These are phyloP conservation scores for Sergeia podlipaevii DNA, from an alignment of 208 protist species.

Conservation along the genomic window DNA sequence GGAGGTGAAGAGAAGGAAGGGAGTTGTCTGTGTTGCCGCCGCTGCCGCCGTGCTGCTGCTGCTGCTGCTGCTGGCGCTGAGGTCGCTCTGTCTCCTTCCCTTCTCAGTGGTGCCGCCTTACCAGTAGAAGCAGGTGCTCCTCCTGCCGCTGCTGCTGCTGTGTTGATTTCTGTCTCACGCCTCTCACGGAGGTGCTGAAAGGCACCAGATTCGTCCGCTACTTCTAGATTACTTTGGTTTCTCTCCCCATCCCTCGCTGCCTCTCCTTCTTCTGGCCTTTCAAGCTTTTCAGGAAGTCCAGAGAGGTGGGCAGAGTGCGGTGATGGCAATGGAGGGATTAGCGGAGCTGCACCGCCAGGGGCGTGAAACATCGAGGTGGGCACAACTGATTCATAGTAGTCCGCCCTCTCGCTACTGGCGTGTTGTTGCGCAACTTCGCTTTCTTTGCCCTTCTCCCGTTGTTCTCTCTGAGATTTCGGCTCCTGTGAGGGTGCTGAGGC, in stretches of 20 bases:
- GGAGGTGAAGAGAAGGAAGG: not conserved
- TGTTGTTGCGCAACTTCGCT: no score
- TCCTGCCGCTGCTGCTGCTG: not conserved
- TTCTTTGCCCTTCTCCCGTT: no score
- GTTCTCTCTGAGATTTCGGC: no score
- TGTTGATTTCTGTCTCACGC: not conserved
- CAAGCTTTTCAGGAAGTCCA: no score
- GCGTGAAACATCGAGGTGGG: no score
- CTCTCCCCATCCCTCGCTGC: not conserved
- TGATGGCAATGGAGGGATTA: not conserved
- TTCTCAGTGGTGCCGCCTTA: not conserved
- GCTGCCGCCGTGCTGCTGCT: constrained; percentile 6
- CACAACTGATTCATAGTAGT: no score
- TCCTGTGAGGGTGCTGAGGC: no score
- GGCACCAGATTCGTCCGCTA: constrained; percentile 1
- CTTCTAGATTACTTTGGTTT: not conserved
- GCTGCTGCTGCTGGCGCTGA: not conserved
- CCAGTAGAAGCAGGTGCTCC: not conserved
- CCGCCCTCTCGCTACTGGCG: no score
- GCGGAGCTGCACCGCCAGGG: not conserved
- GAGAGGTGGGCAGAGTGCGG: not conserved
- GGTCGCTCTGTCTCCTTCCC: not conserved
- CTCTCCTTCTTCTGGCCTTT: no score
- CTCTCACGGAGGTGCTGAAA: not conserved
- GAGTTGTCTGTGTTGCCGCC: not conserved